These are phyloP conservation scores for Quercus suber DNA, from an alignment of 306 rosid species.

Conservation along the genomic window DNA sequence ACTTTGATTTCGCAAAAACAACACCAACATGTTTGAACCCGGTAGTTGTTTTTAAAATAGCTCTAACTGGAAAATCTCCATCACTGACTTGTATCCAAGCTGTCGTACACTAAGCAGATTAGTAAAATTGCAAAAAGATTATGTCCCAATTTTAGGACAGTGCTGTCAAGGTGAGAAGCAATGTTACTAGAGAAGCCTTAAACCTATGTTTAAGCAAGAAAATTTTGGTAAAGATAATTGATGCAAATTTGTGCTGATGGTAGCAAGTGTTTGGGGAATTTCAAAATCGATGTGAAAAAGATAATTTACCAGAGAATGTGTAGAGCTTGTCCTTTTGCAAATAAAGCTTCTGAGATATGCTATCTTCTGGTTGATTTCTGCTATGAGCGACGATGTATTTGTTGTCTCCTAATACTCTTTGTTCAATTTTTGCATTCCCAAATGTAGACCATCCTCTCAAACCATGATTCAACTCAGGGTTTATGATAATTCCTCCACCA, in stretches of 20 bases:
- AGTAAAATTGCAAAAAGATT: background rate
- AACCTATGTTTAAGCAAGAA: background rate
- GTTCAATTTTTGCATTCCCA: slow-evolving; percentile 44
- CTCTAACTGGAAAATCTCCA: slow-evolving; percentile 40
- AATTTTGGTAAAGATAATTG: background rate
- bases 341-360: slow-evolving; percentile 49
- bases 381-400: slow-evolving; percentile 50
- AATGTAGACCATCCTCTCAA: slow-evolving; percentile 55
- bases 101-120: slow-evolving; percentile 9
- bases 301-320: slow-evolving; percentile 55
- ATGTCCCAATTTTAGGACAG: background rate
- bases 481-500: slow-evolving; percentile 68
- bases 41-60: slow-evolving; percentile 41
- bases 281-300: background rate
- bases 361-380: slow-evolving; percentile 43
- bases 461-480: slow-evolving; percentile 65
- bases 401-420: slow-evolving; percentile 48
- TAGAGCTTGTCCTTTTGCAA: slow-evolving; percentile 42
- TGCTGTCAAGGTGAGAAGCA: background rate
- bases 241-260: background rate
- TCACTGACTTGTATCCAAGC: slow-evolving; percentile 62
- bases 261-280: background rate
- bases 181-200: background rate
- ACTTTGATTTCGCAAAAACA: slow-evolving; percentile 42
- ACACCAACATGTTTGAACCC: slow-evolving; percentile 42